Conservation (phyloP, 2,329 filamentous ascomycete genomes). For the Corinectria fuckeliana region DNA sequence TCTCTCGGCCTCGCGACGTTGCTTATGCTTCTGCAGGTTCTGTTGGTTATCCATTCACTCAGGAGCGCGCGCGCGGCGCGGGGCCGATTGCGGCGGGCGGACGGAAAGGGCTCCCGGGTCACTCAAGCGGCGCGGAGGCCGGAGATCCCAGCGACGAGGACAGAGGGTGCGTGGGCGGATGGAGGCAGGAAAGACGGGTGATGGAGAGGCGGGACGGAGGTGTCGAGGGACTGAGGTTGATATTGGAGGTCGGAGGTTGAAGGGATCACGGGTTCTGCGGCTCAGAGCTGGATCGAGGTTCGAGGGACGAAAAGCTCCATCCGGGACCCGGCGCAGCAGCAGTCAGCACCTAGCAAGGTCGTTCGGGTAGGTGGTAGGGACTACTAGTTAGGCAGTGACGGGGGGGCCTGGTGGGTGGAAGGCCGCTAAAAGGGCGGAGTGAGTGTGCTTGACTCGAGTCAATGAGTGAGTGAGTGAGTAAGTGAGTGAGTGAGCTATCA, state of each 20-base stretch:
- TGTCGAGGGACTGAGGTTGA: not conserved
- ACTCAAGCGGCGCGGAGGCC: constrained; percentile 36
- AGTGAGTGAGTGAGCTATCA: not conserved
- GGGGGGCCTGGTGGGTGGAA: constrained; percentile 5
- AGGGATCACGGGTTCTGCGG: constrained; percentile 37
- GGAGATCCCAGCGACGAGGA: constrained; percentile 37
- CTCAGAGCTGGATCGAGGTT: constrained; percentile 35
- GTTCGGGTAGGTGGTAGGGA: constrained; percentile 12
- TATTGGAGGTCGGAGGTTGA: constrained; percentile 28
- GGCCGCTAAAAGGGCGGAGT: constrained; percentile 14
- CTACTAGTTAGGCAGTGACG: constrained; percentile 17
- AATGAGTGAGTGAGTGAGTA: constrained; percentile 9
- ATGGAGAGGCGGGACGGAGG: constrained; percentile 12
- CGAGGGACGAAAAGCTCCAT: constrained; percentile 38
- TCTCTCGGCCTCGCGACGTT: constrained; percentile 39
- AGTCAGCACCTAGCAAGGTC: constrained; percentile 14
- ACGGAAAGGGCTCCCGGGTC: constrained; percentile 32
- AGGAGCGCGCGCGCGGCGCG: constrained; percentile 34
- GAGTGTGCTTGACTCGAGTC: not conserved
- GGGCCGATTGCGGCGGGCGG: constrained; percentile 38
- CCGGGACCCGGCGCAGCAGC: constrained; percentile 28
- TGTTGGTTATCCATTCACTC: constrained; percentile 40
- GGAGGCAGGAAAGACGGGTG: constrained; percentile 6
- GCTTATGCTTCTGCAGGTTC: constrained; percentile 38
- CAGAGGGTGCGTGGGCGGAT: constrained; percentile 10